Evolutionary conservation across 2,329 filamentous ascomycete genomes (phyloP).

Genomic region (Trichophyton simii): DNA sequence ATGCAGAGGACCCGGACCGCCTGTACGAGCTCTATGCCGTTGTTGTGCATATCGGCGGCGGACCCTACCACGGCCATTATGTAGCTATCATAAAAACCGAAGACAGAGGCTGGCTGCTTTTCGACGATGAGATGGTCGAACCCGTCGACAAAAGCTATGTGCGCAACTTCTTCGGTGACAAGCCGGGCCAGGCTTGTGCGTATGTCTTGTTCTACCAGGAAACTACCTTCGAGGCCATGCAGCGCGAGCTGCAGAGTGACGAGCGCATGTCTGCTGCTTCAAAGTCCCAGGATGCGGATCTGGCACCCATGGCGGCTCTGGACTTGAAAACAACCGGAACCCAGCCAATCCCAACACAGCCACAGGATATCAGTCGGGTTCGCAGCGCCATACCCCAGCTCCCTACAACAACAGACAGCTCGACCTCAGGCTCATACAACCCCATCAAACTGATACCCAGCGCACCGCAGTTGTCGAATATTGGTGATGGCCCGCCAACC

Average conservation of each 20-base stretch:
- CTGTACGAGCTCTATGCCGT: slow-evolving; percentile 95
- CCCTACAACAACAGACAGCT: slow-evolving; percentile 8
- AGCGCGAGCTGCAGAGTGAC: slow-evolving; percentile 63
- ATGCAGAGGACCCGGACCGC: slow-evolving; percentile 83
- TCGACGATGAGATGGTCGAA: slow-evolving; percentile 97
- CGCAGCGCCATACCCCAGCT: slow-evolving; percentile 28
- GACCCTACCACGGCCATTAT: slow-evolving; percentile 95
- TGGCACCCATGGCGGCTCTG: slow-evolving; percentile 12
- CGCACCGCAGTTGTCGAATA: slow-evolving; percentile 37
- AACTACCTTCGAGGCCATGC: slow-evolving; percentile 56
- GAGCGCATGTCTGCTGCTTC: slow-evolving; percentile 45
- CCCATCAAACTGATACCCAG: slow-evolving; percentile 30
- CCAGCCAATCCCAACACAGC: slow-evolving; percentile 6
- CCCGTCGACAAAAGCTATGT: slow-evolving; percentile 95
- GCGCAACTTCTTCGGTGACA: slow-evolving; percentile 92
- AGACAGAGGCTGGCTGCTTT: slow-evolving; percentile 87
- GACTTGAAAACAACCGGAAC: slow-evolving; percentile 23
- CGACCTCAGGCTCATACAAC: slow-evolving; percentile 18
- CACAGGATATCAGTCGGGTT: slow-evolving; percentile 27
- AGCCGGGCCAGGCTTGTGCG: slow-evolving; percentile 77
- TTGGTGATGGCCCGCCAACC: slow-evolving; percentile 17
- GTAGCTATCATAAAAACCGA: slow-evolving; percentile 96
- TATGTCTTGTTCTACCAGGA: slow-evolving; percentile 98
- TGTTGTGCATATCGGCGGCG: slow-evolving; percentile 91
- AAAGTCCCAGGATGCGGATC: slow-evolving; percentile 38